Evolutionary conservation across 2,329 filamentous ascomycete genomes (phyloP).

Genomic region (Fusarium luffae): DNA sequence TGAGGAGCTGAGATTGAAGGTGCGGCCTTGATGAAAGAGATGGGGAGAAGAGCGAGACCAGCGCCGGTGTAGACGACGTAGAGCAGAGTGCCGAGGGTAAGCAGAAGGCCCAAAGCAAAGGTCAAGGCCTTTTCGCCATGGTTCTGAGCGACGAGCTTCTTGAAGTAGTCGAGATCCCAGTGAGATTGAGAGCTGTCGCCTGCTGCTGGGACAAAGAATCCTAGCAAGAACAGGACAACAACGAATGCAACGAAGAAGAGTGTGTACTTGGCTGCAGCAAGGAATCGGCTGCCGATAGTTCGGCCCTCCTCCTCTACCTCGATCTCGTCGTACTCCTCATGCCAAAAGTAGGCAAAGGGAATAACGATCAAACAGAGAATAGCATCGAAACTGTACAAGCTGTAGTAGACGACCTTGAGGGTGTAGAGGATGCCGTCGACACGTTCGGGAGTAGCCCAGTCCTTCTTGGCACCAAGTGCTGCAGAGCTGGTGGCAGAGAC

Average conservation of each 20-base stretch:
- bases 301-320: conserved; percentile 86
- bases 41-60: conserved; percentile 87
- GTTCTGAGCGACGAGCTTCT: conserved; percentile 78
- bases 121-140: conserved; percentile 92
- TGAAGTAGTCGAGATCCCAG: conserved; percentile 92
- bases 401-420: conserved; percentile 90
- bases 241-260: conserved; percentile 83
- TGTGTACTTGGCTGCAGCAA: conserved; percentile 92
- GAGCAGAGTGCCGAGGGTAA: conserved; percentile 85
- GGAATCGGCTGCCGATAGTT: conserved; percentile 75
- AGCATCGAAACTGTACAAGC: conserved; percentile 90
- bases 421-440: conserved; percentile 82
- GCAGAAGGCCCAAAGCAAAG: conserved; percentile 88
- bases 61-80: conserved; percentile 91
- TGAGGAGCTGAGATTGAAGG: conserved; percentile 86
- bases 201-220: conserved; percentile 91
- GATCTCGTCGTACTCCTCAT: conserved; percentile 95
- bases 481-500: conserved; percentile 87
- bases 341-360: conserved; percentile 98
- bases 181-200: conserved; percentile 73
- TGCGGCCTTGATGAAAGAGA: conserved; percentile 91
- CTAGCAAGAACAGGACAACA: conserved; percentile 85
- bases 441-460: conserved; percentile 89
- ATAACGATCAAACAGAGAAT: conserved; percentile 89
- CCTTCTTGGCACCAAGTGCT: conserved; percentile 83